Conservation (phyloP, 371 early-diverging fungal species). For the Mortierella sp. region DNA sequence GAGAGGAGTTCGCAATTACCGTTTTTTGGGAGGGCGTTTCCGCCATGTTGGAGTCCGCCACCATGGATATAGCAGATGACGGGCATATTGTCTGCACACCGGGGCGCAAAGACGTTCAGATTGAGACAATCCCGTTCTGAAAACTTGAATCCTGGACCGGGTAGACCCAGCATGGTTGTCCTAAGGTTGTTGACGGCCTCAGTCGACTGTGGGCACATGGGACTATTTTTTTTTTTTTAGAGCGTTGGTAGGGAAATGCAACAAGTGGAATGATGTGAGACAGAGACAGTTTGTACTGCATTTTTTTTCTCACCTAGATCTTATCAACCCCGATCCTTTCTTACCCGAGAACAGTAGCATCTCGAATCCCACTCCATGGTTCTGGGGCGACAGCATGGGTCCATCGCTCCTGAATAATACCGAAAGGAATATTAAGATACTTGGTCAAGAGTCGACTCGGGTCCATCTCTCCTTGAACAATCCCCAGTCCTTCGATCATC, state of each 20-base stretch:
- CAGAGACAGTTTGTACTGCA: not conserved
- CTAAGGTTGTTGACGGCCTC: constrained; percentile 30
- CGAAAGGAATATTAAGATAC: constrained; percentile 48
- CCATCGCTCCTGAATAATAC: constrained; percentile 25
- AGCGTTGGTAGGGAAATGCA: too few relatives aligned
- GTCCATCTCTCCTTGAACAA: constrained; percentile 47
- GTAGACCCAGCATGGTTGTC: constrained; percentile 37
- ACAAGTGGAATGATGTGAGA: too few relatives aligned
- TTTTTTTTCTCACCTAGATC: not conserved
- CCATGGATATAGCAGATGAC: constrained; percentile 54
- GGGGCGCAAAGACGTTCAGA: constrained; percentile 53
- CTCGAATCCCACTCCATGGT: constrained; percentile 45
- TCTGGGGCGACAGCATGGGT: constrained; percentile 26
- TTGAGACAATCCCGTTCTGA: constrained; percentile 54
- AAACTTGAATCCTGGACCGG: constrained; percentile 46
- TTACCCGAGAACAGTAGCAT: constrained; percentile 47
- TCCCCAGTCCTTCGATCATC: constrained; percentile 38
- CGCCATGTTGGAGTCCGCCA: constrained; percentile 31
- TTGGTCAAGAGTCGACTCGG: constrained; percentile 38
- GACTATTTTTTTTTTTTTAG: constrained; percentile 9
- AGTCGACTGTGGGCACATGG: constrained; percentile 42
- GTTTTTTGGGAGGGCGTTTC: constrained; percentile 40
- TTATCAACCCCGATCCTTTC: not conserved
- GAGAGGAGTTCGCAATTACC: constrained; percentile 13
- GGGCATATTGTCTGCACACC: constrained; percentile 24